Conservation (phyloP, 768 basidiomycete genomes). For the Stropharia rugosoannulata region DNA sequence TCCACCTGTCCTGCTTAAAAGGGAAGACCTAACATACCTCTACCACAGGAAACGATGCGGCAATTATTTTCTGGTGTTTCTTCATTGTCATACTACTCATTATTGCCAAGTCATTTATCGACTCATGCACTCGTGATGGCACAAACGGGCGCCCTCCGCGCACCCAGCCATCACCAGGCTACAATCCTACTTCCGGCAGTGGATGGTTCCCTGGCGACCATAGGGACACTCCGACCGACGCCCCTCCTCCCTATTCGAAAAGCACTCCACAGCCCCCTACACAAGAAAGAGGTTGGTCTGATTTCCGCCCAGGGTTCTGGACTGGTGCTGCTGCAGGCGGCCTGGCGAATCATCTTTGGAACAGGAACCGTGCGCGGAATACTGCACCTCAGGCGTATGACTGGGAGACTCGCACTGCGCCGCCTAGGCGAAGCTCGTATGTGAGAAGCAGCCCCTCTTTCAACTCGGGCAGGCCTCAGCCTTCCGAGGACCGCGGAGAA, state of each 20-base stretch:
- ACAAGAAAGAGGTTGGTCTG: slow-evolving; percentile 22
- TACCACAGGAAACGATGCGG: slow-evolving; percentile 43
- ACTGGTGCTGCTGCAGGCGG: slow-evolving; percentile 78
- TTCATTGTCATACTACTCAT: slow-evolving; percentile 54
- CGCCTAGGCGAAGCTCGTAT: slow-evolving; percentile 16
- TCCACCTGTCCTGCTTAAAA: not conserved
- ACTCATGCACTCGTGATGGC: slow-evolving; percentile 42
- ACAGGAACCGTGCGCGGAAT: slow-evolving; percentile 8
- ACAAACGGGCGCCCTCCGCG: slow-evolving; percentile 20
- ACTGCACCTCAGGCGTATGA: slow-evolving; percentile 37
- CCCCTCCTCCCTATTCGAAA: slow-evolving; percentile 62
- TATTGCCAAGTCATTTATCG: slow-evolving; percentile 58
- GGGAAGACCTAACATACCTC: not conserved
- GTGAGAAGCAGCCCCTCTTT: slow-evolving; percentile 10
- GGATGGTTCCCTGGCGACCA: slow-evolving; percentile 56
- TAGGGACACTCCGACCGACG: slow-evolving; percentile 30
- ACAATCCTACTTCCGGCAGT: slow-evolving; percentile 23
- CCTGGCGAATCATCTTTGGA: slow-evolving; percentile 52
- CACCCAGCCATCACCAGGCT: slow-evolving; percentile 29
- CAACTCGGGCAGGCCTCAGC: slow-evolving; percentile 21
- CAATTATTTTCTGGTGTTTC: slow-evolving; percentile 51
- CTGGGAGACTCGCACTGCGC: slow-evolving; percentile 49
- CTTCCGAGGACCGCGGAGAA: slow-evolving; percentile 57
- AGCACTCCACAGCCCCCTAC: slow-evolving; percentile 21
- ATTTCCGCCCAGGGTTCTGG: slow-evolving; percentile 81